These are phyloP conservation scores for Tripidium arundinaceum DNA, from an alignment of 202 grass and related monocot species.

Conservation along the genomic window DNA sequence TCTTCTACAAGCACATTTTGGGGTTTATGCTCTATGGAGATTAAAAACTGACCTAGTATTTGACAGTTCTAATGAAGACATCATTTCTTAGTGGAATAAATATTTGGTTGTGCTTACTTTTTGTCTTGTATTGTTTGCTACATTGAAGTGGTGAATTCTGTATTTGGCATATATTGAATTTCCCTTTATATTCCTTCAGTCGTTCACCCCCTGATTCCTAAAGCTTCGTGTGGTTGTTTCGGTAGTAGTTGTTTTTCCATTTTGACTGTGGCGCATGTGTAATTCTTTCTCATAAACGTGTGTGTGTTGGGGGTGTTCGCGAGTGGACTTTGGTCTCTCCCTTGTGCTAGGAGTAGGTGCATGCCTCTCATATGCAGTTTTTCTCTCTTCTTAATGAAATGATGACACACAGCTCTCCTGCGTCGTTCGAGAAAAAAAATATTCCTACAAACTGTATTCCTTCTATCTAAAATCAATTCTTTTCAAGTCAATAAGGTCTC, in stretches of 20 bases:
- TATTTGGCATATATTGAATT: slow-evolving; percentile 4
- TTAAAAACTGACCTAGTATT: not conserved
- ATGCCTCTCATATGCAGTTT: not conserved
- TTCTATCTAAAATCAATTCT: not conserved
- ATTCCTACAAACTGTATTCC: not conserved
- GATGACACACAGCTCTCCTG: not conserved
- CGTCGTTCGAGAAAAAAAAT: not conserved
- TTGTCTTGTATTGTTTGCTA: not conserved
- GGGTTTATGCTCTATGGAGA: not conserved
- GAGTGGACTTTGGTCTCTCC: not conserved
- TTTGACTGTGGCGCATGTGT: not conserved
- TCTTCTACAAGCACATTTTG: not conserved
- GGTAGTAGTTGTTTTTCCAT: not conserved
- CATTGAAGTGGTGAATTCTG: not conserved
- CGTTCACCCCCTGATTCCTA: not conserved
- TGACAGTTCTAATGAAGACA: not conserved
- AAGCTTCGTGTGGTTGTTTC: not conserved
- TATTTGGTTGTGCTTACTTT: not conserved
- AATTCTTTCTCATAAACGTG: not conserved
- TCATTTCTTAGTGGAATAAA: not conserved
- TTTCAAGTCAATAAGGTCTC: not conserved
- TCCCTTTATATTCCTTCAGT: not conserved
- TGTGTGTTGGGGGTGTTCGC: not conserved
- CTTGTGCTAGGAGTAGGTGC: not conserved
- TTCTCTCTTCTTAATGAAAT: not conserved